These are phyloP conservation scores for Striga hermonthica DNA, from an alignment of 305 asterid species.

Conservation along the genomic window DNA sequence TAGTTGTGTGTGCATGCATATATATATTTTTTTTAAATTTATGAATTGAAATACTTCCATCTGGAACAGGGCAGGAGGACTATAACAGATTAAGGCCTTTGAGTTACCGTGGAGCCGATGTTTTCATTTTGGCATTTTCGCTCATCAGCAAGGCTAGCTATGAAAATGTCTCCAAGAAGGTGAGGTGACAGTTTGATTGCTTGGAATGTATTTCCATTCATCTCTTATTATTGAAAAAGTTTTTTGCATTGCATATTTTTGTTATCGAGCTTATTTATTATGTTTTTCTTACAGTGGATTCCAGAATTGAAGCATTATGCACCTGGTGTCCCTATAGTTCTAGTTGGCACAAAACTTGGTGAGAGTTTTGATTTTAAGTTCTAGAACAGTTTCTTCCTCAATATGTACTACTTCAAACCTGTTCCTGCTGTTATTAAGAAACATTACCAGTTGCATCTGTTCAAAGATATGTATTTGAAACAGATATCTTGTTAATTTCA, in stretches of 20 bases:
- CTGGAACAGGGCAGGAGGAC: slow-evolving; percentile 89
- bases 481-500: background rate
- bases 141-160: slow-evolving; percentile 97
- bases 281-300: slow-evolving; percentile 66
- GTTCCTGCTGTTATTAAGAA: no score
- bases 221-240: background rate
- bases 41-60: slow-evolving; percentile 17
- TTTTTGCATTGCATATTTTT: slow-evolving; percentile 29
- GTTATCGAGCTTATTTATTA: slow-evolving; percentile 23
- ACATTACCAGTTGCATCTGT: background rate
- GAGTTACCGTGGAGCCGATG: slow-evolving; percentile 99
- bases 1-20: slow-evolving; percentile 15
- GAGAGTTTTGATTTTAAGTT: background rate
- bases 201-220: background rate
- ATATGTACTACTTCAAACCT: no score
- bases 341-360: slow-evolving; percentile 87
- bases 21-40: slow-evolving; percentile 12
- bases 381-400: background rate
- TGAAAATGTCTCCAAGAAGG: slow-evolving; percentile 95
- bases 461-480: background rate
- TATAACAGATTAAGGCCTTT: slow-evolving; percentile 93
- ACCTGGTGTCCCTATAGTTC: slow-evolving; percentile 95
- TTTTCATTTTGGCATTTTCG: slow-evolving; percentile 93
- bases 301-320: slow-evolving; percentile 97
- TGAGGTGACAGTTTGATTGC: slow-evolving; percentile 50